Conservation (phyloP, 371 early-diverging fungal species). For the Lichtheimia ramosa region DNA sequence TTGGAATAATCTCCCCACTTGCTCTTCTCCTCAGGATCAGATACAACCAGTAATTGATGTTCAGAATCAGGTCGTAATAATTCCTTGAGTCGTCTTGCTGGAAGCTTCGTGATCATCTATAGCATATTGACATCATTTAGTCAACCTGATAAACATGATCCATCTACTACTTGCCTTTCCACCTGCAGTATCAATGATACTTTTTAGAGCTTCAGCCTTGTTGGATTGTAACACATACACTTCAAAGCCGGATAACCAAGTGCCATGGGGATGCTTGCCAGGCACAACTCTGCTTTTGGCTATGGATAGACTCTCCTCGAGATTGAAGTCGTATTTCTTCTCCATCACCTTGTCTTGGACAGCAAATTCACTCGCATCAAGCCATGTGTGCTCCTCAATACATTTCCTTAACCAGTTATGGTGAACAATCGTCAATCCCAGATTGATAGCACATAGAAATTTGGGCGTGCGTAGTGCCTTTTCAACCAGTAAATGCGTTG, state of each 20-base stretch:
- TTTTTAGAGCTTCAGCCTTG: constrained; percentile 10
- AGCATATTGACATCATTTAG: neutral
- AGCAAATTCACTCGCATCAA: constrained; percentile 9
- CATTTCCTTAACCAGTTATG: constrained; percentile 16
- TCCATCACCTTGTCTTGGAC: constrained; percentile 16
- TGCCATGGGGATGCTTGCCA: constrained; percentile 6
- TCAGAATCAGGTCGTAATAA: no score
- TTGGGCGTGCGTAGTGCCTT: constrained; percentile 21
- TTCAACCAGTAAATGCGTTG: constrained; percentile 17
- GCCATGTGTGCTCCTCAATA: constrained; percentile 1
- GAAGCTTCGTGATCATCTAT: neutral
- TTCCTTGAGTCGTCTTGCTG: no score
- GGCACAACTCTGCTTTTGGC: neutral
- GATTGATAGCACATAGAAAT: constrained; percentile 25
- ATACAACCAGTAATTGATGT: constrained; percentile 8
- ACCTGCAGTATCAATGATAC: constrained; percentile 21
- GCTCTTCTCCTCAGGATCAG: constrained; percentile 8
- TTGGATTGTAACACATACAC: constrained; percentile 13
- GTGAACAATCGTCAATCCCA: constrained; percentile 17
- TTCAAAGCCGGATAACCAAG: constrained; percentile 18
- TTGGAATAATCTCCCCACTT: constrained; percentile 8
- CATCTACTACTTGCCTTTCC: constrained; percentile 15
- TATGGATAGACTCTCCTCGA: constrained; percentile 10
- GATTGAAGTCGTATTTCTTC: constrained; percentile 11
- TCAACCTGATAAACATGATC: neutral